These are phyloP conservation scores for Aegilops umbellulata DNA, from an alignment of 176 grass and related monocot species.

Conservation along the genomic window DNA sequence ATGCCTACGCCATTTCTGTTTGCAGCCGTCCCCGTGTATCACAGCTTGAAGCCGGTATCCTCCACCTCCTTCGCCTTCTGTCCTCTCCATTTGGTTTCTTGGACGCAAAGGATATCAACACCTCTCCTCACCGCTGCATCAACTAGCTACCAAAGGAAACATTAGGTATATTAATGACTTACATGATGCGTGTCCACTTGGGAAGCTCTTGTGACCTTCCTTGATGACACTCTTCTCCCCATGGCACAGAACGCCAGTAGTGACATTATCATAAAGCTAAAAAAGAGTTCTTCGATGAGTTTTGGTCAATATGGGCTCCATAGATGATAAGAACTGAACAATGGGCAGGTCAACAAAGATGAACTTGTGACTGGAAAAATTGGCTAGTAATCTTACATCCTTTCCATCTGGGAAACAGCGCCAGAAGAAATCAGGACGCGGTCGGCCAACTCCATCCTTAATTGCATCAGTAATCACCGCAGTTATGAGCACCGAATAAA, in stretches of 20 bases:
- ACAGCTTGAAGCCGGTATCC: no score
- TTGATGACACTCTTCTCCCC: slow-evolving; percentile 77
- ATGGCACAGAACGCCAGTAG: slow-evolving; percentile 76
- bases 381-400: slow-evolving; percentile 45
- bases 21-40: no score
- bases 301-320: neutral
- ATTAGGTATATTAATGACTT: slow-evolving; percentile 22
- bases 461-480: slow-evolving; percentile 91
- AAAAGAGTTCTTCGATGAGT: slow-evolving; percentile 9
- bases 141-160: slow-evolving; percentile 11
- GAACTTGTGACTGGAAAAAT: slow-evolving; percentile 14
- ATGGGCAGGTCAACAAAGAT: neutral
- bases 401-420: slow-evolving; percentile 97
- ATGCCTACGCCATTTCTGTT: no score
- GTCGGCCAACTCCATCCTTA: slow-evolving; percentile 91
- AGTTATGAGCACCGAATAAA: slow-evolving; percentile 95
- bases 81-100: no score
- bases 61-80: no score
- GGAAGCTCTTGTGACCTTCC: slow-evolving; percentile 97
- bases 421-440: slow-evolving; percentile 98
- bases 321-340: slow-evolving; percentile 9
- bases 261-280: slow-evolving; percentile 80
- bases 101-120: no score
- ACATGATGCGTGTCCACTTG: slow-evolving; percentile 93
- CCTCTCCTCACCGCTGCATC: no score